Percentiles rank a stretch among this genome's conserved stretches.
These are phyloP conservation scores for Plasmodium reichenowi DNA, from an alignment of 169 alveolate genomes.

Conservation along the genomic window DNA sequence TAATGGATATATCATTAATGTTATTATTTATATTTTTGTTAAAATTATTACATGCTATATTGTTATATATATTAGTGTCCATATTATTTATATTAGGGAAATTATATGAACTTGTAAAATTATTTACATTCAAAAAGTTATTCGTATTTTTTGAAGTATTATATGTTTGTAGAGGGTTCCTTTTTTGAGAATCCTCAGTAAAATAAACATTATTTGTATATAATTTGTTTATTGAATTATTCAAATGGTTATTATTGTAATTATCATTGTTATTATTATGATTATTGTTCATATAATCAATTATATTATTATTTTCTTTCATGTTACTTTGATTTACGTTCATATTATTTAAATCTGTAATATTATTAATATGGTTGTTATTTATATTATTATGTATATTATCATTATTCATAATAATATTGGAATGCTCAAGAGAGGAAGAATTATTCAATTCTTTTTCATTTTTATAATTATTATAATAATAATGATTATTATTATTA, in stretches of 20 bases:
- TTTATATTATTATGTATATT: background rate
- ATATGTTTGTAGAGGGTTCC: too few species aligned
- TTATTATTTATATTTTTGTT: constrained; percentile 6
- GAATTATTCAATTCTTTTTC: background rate
- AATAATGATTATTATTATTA: background rate
- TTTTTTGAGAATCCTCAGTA: too few species aligned
- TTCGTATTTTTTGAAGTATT: background rate
- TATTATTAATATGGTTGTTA: background rate
- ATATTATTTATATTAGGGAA: constrained; percentile 1
- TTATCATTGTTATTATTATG: too few species aligned
- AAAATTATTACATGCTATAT: background rate
- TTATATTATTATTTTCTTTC: background rate
- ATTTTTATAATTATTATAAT: background rate
- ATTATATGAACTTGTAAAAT: background rate
- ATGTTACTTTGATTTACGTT: background rate
- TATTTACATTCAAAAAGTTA: constrained; percentile 1
- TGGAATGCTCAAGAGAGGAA: too few species aligned
- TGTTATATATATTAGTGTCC: background rate
- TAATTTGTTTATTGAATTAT: too few species aligned
- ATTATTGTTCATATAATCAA: background rate
- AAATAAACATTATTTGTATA: too few species aligned
- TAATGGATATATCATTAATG: background rate
- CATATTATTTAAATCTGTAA: background rate
- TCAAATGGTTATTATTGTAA: too few species aligned
- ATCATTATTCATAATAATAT: too few species aligned